Conservation (phyloP, 2,329 filamentous ascomycete genomes). For the Venturia oleaginea region DNA sequence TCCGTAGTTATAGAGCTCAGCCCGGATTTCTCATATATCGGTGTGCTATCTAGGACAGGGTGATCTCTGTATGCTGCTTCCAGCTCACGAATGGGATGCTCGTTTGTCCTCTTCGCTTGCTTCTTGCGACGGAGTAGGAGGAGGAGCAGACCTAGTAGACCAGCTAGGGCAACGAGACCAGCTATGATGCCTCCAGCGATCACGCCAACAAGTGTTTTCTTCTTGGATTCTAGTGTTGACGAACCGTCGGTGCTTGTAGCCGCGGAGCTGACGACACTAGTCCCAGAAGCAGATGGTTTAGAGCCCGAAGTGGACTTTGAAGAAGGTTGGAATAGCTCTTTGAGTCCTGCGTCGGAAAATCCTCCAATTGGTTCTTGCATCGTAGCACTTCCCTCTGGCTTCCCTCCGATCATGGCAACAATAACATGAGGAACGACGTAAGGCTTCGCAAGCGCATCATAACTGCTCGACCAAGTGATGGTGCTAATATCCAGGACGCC, state of each 20-base stretch:
- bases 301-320: neutral
- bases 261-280: too few species aligned
- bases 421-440: constrained; percentile 23
- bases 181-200: neutral
- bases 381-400: constrained; percentile 11
- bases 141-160: neutral
- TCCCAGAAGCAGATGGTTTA: neutral
- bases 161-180: neutral
- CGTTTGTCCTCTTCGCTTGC: neutral
- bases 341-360: neutral
- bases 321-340: neutral
- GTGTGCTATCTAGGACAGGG: neutral
- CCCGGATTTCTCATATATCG: neutral
- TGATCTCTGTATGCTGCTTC: neutral
- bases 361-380: neutral
- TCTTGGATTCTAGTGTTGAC: neutral
- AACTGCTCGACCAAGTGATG: constrained; percentile 25
- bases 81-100: neutral
- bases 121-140: neutral
- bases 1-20: neutral
- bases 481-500: constrained; percentile 26
- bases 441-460: constrained; percentile 19
- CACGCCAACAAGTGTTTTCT: neutral
- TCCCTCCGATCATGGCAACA: constrained; percentile 23
- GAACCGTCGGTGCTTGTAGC: neutral